Evolutionary conservation across 2,329 filamentous ascomycete species (phyloP), one percentile per base, ranked within the genome.

Genomic region (Cercospora canescens): DNA sequence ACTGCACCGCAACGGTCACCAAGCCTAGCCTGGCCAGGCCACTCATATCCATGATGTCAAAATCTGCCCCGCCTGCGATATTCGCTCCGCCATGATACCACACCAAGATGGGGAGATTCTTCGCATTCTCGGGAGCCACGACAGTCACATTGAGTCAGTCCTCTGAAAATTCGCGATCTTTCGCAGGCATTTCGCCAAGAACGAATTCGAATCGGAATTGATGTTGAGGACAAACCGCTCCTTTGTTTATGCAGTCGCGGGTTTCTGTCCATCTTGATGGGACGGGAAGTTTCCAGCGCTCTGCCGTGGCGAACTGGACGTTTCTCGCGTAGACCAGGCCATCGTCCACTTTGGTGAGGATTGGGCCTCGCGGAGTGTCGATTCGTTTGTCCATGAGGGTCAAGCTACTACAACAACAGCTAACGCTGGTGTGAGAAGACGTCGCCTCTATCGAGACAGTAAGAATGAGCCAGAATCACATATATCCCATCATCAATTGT

Each of bases 51-150:
- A 52, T 50, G 18, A 50, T 30, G 8, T 50, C 41, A 4, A 54
- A 32, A 28, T 62, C 41, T 8, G 41, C 48, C 16, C 45, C 60
- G 26, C 45, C 41, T 26, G 41, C 41, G 14, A 55, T 62, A 21
- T 52, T 52, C 32, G 28, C 48, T 6, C 69, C 67, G 6, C 69
- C 67, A 37, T 69, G 67, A 34, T 69, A 70, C 57, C 63, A 70
- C 2, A 70, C 57, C 7, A 70, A n/a, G 9, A 69, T 18, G 7
- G 67, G 67, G 7, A 67, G 37, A n/a, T 56, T 56, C 6, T 35
- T 2, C 7, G 52, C 52, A 56, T 56, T 12, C 30, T 56, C 52
- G 7, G 52, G 52, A 32, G 52, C 52, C 14, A 56, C 30, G 28
- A 56, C 52, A 1, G 52, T 56, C n/a, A 56, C 52, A 18, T 32